Evolutionary conservation across 2,329 filamentous ascomycete genomes (phyloP).

Genomic region (Penicillium sp.): DNA sequence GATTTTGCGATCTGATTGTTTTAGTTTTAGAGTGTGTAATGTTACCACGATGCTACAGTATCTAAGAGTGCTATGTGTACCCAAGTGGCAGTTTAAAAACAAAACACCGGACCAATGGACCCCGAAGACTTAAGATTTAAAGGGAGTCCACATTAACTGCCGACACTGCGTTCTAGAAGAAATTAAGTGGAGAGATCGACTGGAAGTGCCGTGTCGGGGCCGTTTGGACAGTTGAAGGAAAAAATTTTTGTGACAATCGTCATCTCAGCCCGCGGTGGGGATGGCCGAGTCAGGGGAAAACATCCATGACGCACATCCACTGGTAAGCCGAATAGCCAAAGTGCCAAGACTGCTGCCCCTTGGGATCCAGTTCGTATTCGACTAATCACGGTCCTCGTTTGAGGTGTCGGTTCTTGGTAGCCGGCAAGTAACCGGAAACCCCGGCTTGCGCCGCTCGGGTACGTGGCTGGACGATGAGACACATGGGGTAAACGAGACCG

Average conservation of each 20-base stretch:
- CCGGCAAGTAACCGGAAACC: no score
- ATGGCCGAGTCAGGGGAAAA: not conserved
- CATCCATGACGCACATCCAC: not conserved
- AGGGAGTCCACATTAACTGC: not conserved
- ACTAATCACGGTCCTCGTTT: no score
- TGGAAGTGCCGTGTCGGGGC: not conserved
- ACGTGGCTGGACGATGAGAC: not conserved
- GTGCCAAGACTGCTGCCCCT: constrained; percentile 13
- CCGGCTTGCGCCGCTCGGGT: not conserved
- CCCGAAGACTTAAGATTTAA: not conserved
- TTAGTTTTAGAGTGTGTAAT: no score
- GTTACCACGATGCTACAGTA: not conserved
- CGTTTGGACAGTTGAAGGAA: not conserved
- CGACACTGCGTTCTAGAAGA: not conserved
- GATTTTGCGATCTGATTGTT: not conserved
- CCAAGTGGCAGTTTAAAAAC: not conserved
- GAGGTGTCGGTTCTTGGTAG: no score
- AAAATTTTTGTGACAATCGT: constrained; percentile 1
- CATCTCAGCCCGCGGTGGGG: not conserved
- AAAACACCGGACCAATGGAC: not conserved
- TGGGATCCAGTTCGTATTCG: constrained; percentile 1
- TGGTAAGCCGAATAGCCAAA: not conserved
- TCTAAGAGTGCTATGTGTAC: not conserved
- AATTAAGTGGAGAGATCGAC: not conserved
- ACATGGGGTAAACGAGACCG: not conserved